A percentile compares a stretch with the other conserved stretches of the same genome.
These are phyloP conservation scores for Coemansia sp. DNA, from an alignment of 192 early-diverging fungal species.

Conservation along the genomic window DNA sequence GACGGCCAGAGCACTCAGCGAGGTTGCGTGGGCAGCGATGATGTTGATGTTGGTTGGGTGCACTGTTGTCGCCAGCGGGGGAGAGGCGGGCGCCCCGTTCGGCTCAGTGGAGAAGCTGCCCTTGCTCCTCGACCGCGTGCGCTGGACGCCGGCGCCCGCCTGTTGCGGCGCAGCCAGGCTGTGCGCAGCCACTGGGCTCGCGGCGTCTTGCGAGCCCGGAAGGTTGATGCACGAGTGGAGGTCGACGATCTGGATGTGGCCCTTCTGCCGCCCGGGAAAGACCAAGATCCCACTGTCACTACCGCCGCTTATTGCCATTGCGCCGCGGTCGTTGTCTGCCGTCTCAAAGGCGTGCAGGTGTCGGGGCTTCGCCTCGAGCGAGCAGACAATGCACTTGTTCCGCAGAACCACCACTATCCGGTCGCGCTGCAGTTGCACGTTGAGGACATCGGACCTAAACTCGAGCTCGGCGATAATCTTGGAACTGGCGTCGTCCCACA, in stretches of 20 bases:
- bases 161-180: background rate
- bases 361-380: slow-evolving; percentile 69
- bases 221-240: slow-evolving; percentile 61
- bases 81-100: slow-evolving; percentile 23
- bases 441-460: slow-evolving; percentile 79
- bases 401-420: slow-evolving; percentile 76
- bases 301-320: slow-evolving; percentile 70
- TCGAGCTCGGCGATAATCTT: slow-evolving; percentile 76
- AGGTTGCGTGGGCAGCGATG: slow-evolving; percentile 81
- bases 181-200: background rate
- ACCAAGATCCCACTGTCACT: slow-evolving; percentile 73
- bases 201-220: slow-evolving; percentile 8
- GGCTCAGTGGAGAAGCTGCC: slow-evolving; percentile 45
- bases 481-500: slow-evolving; percentile 83
- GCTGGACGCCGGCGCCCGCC: slow-evolving; percentile 16
- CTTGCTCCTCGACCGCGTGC: slow-evolving; percentile 36
- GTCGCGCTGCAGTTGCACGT: slow-evolving; percentile 76
- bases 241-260: slow-evolving; percentile 86
- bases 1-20: slow-evolving; percentile 77
- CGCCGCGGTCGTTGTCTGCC: slow-evolving; percentile 73
- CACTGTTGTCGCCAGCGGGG: slow-evolving; percentile 31
- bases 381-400: slow-evolving; percentile 83
- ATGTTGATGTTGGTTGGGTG: slow-evolving; percentile 70
- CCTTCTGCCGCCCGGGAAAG: slow-evolving; percentile 81
- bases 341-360: slow-evolving; percentile 85